Base-by-base conservation (phyloP, 1,139 yeast species). In the Saccharomyces hybrid region DNA sequence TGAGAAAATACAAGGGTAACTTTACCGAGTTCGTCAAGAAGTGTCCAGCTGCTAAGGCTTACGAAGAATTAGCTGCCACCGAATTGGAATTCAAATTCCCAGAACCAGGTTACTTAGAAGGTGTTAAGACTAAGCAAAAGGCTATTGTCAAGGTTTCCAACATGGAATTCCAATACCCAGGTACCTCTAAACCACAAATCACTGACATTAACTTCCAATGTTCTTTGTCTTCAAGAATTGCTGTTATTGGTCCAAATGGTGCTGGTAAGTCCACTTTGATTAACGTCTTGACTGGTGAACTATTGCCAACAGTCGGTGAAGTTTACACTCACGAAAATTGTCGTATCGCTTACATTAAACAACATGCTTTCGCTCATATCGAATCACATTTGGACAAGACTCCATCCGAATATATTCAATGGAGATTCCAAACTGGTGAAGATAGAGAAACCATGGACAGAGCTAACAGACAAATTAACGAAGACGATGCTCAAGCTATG, bases 341-440 rank as follows among this genome's bases (percentile, higher is more conserved):
- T 83, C 96, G 99, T 86, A 93, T 93, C 72, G 98, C 98, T 72
- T 93, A 93, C 91, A 91, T 93, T 72, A 93, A 93, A 82, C 99
- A 93, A 82, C 98, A 93, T 78, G 99, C 99, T 77, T 93, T 93
- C 75, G 97, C 98, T 63, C 99, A 93, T 78, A 90, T 93, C 74
- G 99, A 93, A 80, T 84, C 88, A 77, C 99, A 93, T 76, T 85
- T 91, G 78, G 99, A 93, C 84, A 88, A 88, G 84, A 93, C 99
- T 73, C 99, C 99, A 74, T 90, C 97, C 73, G 99, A 93, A 82
- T 93, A 93, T 81, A 93, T 93, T 70, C 99, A 93, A 83, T 93
- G 99, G 99, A 91, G 99, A 85, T 93, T 91, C 97, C 99, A 93
- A 83, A 93, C 99, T 75, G 99, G 99, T 89, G 99, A 93, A 82